Evolutionary conservation across 345 rosid genomes (phyloP).

Genomic region (Populus tremula): DNA sequence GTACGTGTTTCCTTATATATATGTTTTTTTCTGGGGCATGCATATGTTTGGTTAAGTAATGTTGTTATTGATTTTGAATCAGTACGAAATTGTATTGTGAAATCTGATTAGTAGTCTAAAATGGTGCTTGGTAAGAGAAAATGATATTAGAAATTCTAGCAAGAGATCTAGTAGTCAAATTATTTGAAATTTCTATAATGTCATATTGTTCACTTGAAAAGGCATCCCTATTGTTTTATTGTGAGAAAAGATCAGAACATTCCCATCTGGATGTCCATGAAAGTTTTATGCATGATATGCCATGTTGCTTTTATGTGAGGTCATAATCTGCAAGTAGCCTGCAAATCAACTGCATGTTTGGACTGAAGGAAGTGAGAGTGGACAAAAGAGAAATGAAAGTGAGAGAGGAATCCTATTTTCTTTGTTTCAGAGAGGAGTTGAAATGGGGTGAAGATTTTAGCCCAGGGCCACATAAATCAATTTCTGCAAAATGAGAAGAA

Average conservation of each 20-base stretch:
- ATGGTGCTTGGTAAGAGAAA: neutral
- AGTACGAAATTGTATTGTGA: neutral
- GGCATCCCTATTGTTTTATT: neutral
- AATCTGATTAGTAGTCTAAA: neutral
- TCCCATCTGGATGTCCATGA: neutral
- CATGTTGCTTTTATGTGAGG: neutral
- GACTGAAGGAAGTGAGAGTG: neutral
- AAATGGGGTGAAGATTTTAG: neutral
- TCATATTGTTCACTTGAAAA: neutral
- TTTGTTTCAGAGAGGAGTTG: neutral
- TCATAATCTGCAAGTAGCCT: neutral
- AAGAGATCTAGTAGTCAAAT: neutral
- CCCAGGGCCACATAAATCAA: neutral
- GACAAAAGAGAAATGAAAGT: neutral
- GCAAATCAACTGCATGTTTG: neutral
- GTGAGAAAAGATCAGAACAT: neutral
- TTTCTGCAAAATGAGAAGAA: neutral
- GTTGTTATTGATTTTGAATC: neutral
- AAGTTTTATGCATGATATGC: neutral
- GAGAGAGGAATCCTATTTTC: neutral
- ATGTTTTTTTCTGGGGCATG: neutral
- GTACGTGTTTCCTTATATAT: slow-evolving; percentile 41
- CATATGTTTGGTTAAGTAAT: neutral
- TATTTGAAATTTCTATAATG: neutral
- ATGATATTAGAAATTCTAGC: neutral